phyloP scores from a whole-genome alignment of 805 yeast genomes.

The Zygotorulaspora danielsina region DNA sequence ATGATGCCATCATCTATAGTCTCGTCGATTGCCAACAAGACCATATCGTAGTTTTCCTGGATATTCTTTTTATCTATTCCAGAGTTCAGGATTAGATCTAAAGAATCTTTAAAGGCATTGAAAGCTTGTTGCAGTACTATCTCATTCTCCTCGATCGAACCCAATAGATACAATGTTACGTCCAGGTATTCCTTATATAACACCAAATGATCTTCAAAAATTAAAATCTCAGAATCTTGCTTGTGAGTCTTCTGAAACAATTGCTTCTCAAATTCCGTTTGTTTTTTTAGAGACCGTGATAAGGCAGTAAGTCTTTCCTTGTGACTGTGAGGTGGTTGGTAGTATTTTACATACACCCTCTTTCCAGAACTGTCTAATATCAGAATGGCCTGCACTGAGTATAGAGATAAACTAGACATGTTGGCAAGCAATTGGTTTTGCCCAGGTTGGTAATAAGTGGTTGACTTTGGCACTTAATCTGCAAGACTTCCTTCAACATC shows the following conservation, averaged over 20 bases:
- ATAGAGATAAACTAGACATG: conserved; percentile 54
- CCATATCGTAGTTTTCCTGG: conserved; percentile 79
- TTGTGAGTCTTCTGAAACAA: conserved; percentile 75
- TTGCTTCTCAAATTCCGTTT: conserved; percentile 68
- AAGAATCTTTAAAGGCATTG: conserved; percentile 72
- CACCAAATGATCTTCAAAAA: conserved; percentile 73
- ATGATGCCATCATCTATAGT: conserved; percentile 90
- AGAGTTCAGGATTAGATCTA: conserved; percentile 62
- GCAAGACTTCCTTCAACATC: no score
- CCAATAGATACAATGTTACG: conserved; percentile 64
- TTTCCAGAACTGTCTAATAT: conserved; percentile 78
- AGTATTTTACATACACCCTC: conserved; percentile 81
- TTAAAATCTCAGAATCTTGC: conserved; percentile 71
- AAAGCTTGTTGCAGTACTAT: conserved; percentile 69
- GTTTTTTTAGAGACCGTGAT: conserved; percentile 52
- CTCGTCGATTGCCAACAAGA: conserved; percentile 84
- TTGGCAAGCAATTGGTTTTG: neutral
- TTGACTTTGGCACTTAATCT: no score
- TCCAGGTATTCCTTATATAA: conserved; percentile 87
- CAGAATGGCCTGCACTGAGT: conserved; percentile 75
- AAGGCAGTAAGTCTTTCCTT: conserved; percentile 27
- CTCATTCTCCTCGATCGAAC: conserved; percentile 79
- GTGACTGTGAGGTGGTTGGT: conserved; percentile 54
- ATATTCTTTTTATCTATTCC: conserved; percentile 74
- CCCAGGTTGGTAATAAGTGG: no score